phyloP scores from a whole-genome alignment of 225 moss, liverwort and hornwort species.

The Antitrichia curtipendula region DNA sequence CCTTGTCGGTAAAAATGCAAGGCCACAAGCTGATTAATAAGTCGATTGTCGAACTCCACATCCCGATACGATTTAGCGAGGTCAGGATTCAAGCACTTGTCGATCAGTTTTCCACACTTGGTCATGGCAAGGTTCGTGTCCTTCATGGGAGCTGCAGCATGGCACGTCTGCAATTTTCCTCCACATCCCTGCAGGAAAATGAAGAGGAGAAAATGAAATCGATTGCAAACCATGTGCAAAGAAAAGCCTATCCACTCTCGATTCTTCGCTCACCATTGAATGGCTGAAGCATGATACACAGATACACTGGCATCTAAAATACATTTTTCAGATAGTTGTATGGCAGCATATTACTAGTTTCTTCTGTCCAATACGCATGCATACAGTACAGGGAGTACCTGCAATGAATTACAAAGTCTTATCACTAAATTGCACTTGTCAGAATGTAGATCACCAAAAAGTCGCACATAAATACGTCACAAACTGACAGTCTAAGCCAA shows the following conservation, averaged over 20 bases:
- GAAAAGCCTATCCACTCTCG: neutral
- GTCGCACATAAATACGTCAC: neutral
- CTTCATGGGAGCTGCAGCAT: conserved; percentile 53
- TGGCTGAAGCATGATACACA: neutral
- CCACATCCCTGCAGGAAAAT: neutral
- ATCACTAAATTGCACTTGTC: neutral
- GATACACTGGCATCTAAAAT: neutral
- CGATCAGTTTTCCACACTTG: conserved; percentile 87
- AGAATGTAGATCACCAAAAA: neutral
- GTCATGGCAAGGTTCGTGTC: conserved; percentile 74
- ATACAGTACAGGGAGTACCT: neutral
- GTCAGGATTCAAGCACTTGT: conserved; percentile 67
- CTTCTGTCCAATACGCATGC: neutral
- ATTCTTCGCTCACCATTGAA: neutral
- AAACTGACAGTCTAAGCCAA: neutral
- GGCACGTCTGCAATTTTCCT: neutral
- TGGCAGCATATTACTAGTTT: neutral
- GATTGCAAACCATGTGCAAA: neutral
- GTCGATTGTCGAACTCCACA: conserved; percentile 59
- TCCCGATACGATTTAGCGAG: conserved; percentile 68
- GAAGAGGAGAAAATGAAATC: neutral
- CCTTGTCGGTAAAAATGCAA: conserved; percentile 90
- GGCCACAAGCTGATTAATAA: conserved; percentile 77
- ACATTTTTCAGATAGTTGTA: neutral
- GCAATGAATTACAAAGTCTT: neutral